Evolutionary conservation across 306 rosid species (phyloP).

Genomic region (Leucaena leucocephala): DNA sequence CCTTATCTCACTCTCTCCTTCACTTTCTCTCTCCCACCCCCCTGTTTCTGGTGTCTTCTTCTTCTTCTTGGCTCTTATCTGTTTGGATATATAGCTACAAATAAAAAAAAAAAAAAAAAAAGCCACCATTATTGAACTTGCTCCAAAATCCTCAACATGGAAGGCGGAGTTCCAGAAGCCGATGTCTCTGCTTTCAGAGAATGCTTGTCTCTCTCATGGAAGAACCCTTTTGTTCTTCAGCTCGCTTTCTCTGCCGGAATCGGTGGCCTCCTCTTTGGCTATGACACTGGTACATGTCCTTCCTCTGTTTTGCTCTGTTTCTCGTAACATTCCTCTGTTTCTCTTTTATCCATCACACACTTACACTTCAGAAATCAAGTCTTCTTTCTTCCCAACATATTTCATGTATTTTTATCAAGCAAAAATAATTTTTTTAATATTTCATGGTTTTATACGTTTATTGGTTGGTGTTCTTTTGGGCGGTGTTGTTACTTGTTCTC

Average conservation of each 20-base stretch:
- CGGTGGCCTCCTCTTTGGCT: constrained; percentile 59
- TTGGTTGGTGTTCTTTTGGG: neutral
- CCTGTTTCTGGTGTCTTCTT: neutral
- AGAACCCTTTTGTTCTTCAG: constrained; percentile 53
- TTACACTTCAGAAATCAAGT: neutral
- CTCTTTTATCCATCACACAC: neutral
- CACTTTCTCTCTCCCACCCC: neutral
- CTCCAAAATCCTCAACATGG: constrained; percentile 28
- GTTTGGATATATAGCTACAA: constrained; percentile 3
- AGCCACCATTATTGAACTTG: neutral
- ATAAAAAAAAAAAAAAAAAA: neutral
- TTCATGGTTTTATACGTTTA: neutral
- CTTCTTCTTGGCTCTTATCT: neutral
- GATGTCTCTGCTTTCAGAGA: constrained; percentile 55
- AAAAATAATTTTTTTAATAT: neutral
- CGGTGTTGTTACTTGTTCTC: neutral
- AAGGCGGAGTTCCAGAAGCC: constrained; percentile 51
- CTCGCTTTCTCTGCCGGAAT: constrained; percentile 60
- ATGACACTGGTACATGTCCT: constrained; percentile 42
- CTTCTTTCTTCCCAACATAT: neutral
- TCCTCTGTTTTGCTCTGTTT: constrained; percentile 1
- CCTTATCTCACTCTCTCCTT: constrained; percentile 14
- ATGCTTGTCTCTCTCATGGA: constrained; percentile 47
- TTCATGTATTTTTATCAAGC: neutral
- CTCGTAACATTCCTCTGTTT: neutral